Evolutionary conservation across 176 grass and related monocot genomes (phyloP), one percentile per base, ranked within the genome.

Genomic region (Tillandsia fasciculata): DNA sequence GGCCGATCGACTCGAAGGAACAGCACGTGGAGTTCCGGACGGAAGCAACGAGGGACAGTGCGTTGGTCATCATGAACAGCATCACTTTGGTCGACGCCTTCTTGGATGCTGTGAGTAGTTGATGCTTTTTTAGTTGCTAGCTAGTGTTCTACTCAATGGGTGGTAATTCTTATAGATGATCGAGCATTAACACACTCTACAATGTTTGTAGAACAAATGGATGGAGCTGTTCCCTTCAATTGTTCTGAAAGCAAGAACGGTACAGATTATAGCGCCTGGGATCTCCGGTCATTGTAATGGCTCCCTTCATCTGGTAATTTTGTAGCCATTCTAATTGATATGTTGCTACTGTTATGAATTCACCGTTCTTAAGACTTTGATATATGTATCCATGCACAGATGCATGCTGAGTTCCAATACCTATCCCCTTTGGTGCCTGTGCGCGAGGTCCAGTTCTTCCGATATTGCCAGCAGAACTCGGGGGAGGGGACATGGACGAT

Each of bases 201-300:
- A 42, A 48, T 59, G 50, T 59, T 49, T 67, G 22, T 79, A 99
- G 95, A 86, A 86, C 75, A 99, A 99, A 83, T 99, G 95, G 95
- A 87, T 88, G 87, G 87, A 94, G 48, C 69, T 99, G n/a, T 99
- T 99, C 80, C 95, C 95, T 26, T 99, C 78, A 3, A 90, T 99
- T 47, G 90, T 99, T 29, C 80, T 80, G 48, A 87, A 83, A 57
- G 82, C 90, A 59, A 88, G 82, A 81, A 99, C 81, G 15, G 74
- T 90, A 64, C 90, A 99, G 74, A 71, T 99, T 48, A 82, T 99
- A 66, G 79, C 70, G 66, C 58, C 82, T 23, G 90, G 95, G 69
- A 18, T 71, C 27, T 77, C 90, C 13, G 87, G 87, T 9, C 86
- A 92, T 58, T 84, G 87, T 61, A 99, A 72, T 75, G 90, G 95